Conservation (phyloP, 306 rosid genomes). For the Benincasa hispida region DNA sequence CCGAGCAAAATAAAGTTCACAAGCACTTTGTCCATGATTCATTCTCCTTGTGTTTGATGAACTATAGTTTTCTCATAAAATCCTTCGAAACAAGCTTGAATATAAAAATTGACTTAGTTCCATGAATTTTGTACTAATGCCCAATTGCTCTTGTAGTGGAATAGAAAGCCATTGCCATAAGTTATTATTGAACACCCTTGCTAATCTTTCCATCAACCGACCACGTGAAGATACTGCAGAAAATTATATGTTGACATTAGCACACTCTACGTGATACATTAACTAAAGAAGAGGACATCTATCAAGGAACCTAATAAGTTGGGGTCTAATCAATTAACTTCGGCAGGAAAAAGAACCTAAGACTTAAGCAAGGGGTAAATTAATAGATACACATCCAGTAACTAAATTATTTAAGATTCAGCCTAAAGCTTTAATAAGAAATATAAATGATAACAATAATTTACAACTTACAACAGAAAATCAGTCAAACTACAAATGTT, state of each 20-base stretch:
- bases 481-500: background rate
- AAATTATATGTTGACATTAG: slow-evolving; percentile 35
- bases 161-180: slow-evolving; percentile 24
- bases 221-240: slow-evolving; percentile 40
- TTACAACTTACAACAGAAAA: background rate
- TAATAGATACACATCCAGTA: background rate
- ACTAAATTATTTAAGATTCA: background rate
- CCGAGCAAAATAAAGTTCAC: background rate
- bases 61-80: slow-evolving; percentile 17
- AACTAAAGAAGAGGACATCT: slow-evolving; percentile 8
- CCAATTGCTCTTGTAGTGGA: slow-evolving; percentile 27
- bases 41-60: slow-evolving; percentile 9
- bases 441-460: background rate
- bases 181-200: slow-evolving; percentile 25
- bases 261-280: slow-evolving; percentile 21
- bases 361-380: background rate
- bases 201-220: slow-evolving; percentile 37
- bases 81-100: slow-evolving; percentile 19
- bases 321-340: slow-evolving; percentile 5
- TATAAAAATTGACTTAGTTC: slow-evolving; percentile 12
- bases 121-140: slow-evolving; percentile 17
- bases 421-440: background rate
- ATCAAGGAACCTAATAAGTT: slow-evolving; percentile 4
- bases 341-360: background rate
- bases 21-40: background rate